phyloP scores from a whole-genome alignment of 345 rosid species.

The Boechera stricta region DNA sequence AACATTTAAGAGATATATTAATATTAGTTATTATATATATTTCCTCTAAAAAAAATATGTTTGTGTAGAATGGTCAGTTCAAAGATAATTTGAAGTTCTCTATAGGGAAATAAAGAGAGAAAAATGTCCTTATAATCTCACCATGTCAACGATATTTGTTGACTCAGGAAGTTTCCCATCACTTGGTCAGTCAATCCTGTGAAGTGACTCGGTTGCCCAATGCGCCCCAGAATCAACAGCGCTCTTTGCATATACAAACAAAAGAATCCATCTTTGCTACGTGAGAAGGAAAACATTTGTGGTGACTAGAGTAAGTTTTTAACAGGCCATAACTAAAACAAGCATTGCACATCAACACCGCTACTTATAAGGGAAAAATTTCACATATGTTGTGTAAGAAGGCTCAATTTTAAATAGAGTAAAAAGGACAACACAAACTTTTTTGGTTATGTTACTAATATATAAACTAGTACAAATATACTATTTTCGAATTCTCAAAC shows the following conservation, averaged over 20 bases:
- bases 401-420: not conserved
- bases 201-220: conserved; percentile 74
- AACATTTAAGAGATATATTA: no score
- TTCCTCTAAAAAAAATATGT: no score
- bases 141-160: conserved; percentile 69
- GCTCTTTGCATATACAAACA: conserved; percentile 71
- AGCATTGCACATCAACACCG: conserved; percentile 6
- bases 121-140: conserved; percentile 43
- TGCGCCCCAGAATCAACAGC: conserved; percentile 86
- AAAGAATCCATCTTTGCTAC: conserved; percentile 86
- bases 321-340: not conserved
- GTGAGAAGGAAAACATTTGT: conserved; percentile 30
- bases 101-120: no score
- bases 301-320: conserved; percentile 14
- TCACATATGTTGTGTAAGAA: conserved; percentile 1
- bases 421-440: conserved; percentile 3
- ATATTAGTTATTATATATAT: no score
- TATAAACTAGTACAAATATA: no score
- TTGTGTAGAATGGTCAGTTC: no score
- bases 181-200: conserved; percentile 76
- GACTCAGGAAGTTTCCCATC: conserved; percentile 52
- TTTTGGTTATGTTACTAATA: no score
- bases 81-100: no score
- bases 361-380: not conserved
- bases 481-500: no score